A percentile compares a stretch with the other conserved stretches of the same genome.
Conservation (phyloP, 257 asterid genomes). For the Paraleonurus japonicus region DNA sequence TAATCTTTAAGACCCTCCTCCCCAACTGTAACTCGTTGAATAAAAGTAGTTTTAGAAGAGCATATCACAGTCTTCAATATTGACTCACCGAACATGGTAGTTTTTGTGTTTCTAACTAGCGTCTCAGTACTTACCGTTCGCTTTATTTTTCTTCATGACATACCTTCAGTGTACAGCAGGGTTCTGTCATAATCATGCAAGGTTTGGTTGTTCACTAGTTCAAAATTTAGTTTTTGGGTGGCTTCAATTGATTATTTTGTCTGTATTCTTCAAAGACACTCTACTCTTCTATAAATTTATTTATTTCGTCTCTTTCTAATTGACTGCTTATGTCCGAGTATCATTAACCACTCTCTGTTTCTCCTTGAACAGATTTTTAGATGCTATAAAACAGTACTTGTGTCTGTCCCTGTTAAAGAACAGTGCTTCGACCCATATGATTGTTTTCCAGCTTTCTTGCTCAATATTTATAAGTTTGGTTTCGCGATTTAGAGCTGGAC, state of each 20-base stretch:
- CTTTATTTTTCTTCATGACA: no score
- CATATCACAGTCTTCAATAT: not conserved
- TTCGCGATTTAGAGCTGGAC: constrained; percentile 94
- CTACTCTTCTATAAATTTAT: not conserved
- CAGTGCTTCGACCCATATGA: constrained; percentile 92
- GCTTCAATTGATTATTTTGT: constrained; percentile 4
- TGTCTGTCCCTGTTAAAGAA: constrained; percentile 93
- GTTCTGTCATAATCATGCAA: constrained; percentile 3
- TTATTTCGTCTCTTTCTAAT: not conserved
- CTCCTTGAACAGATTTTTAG: constrained; percentile 72
- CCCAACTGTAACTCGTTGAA: not conserved
- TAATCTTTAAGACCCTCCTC: not conserved
- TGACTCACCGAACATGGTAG: not conserved
- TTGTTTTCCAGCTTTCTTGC: constrained; percentile 99
- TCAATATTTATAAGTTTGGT: constrained; percentile 93
- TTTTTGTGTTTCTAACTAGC: not conserved
- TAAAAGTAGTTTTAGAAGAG: constrained; percentile 5
- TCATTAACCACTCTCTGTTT: constrained; percentile 23
- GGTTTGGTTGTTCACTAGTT: constrained; percentile 2
- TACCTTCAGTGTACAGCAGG: not conserved
- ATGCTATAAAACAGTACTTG: constrained; percentile 96
- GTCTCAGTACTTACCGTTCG: not conserved
- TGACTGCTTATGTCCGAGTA: constrained; percentile 14
- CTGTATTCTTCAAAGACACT: not conserved
- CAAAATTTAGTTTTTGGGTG: constrained; percentile 4